A percentile compares a stretch with the other conserved stretches of the same genome.
Conservation (phyloP, 2,329 filamentous ascomycete species). For the Penicillium thymicola region DNA sequence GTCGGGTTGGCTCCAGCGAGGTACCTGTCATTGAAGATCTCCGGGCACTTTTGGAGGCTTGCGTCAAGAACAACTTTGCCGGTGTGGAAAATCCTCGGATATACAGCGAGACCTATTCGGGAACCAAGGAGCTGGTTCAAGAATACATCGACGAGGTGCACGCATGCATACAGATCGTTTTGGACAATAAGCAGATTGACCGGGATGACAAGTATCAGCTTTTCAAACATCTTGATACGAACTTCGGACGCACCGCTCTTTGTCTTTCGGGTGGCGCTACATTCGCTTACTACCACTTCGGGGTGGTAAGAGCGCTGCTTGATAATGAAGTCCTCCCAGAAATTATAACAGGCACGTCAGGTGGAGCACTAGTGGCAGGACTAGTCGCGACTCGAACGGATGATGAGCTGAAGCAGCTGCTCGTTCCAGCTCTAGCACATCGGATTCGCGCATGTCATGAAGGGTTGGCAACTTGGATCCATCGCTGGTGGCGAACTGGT, state of each 20-base stretch:
- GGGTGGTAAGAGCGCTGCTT: slow-evolving; percentile 82
- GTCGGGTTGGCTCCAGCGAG: slow-evolving; percentile 23
- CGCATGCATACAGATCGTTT: slow-evolving; percentile 62
- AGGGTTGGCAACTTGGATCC: slow-evolving; percentile 68
- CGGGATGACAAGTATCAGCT: slow-evolving; percentile 72
- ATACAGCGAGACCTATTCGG: slow-evolving; percentile 97
- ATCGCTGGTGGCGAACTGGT: slow-evolving; percentile 86
- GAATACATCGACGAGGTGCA: slow-evolving; percentile 73
- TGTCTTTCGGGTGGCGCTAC: slow-evolving; percentile 91
- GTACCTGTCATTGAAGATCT: slow-evolving; percentile 68
- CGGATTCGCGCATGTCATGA: slow-evolving; percentile 85
- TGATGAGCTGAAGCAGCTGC: slow-evolving; percentile 78
- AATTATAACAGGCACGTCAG: slow-evolving; percentile 94
- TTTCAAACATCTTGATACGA: slow-evolving; percentile 85
- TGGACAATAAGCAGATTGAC: slow-evolving; percentile 64
- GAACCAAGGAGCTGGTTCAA: slow-evolving; percentile 93
- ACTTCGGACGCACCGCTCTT: slow-evolving; percentile 87
- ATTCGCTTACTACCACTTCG: slow-evolving; percentile 96
- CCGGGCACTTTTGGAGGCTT: slow-evolving; percentile 75
- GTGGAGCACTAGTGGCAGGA: slow-evolving; percentile 84
- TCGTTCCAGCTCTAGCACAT: slow-evolving; percentile 81
- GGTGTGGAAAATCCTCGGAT: slow-evolving; percentile 89
- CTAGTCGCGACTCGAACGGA: slow-evolving; percentile 87
- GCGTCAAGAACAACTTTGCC: slow-evolving; percentile 96
- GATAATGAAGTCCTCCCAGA: slow-evolving; percentile 83